Evolutionary conservation across 1,284 basidiomycete species (phyloP).

Genomic region (Rhizopogon parksii): DNA sequence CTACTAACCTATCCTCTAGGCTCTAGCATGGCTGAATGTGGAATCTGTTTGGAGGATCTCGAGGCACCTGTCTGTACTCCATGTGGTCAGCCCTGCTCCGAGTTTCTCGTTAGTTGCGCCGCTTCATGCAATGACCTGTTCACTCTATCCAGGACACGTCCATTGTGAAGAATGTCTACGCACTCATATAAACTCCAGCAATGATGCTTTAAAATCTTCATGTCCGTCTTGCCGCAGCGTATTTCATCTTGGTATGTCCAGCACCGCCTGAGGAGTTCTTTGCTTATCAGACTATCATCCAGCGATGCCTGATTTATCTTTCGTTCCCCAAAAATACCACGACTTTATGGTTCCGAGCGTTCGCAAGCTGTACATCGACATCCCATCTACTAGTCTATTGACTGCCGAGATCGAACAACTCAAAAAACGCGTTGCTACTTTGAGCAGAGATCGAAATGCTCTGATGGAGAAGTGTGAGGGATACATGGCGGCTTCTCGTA

Average conservation of each 20-base stretch:
- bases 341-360: slow-evolving; percentile 47
- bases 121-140: slow-evolving; percentile 2
- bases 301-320: slow-evolving; percentile 39
- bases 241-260: slow-evolving; percentile 46
- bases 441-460: slow-evolving; percentile 34
- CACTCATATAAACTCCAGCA: slow-evolving; percentile 37
- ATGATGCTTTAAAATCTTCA: slow-evolving; percentile 34
- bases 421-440: slow-evolving; percentile 29
- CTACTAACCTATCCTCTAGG: neutral
- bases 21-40: slow-evolving; percentile 40
- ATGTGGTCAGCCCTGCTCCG: slow-evolving; percentile 41
- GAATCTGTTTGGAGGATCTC: slow-evolving; percentile 52
- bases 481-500: slow-evolving; percentile 25
- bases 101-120: neutral
- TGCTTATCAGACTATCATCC: neutral
- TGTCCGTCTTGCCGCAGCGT: slow-evolving; percentile 55
- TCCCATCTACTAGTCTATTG: slow-evolving; percentile 26
- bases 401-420: slow-evolving; percentile 25
- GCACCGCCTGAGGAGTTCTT: slow-evolving; percentile 2
- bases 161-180: slow-evolving; percentile 54
- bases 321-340: slow-evolving; percentile 55
- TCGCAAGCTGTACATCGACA: slow-evolving; percentile 51
- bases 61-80: slow-evolving; percentile 52
- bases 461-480: slow-evolving; percentile 37
- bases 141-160: slow-evolving; percentile 43